Conservation (phyloP, 2,329 filamentous ascomycete species). For the Anisogramma anomala region DNA sequence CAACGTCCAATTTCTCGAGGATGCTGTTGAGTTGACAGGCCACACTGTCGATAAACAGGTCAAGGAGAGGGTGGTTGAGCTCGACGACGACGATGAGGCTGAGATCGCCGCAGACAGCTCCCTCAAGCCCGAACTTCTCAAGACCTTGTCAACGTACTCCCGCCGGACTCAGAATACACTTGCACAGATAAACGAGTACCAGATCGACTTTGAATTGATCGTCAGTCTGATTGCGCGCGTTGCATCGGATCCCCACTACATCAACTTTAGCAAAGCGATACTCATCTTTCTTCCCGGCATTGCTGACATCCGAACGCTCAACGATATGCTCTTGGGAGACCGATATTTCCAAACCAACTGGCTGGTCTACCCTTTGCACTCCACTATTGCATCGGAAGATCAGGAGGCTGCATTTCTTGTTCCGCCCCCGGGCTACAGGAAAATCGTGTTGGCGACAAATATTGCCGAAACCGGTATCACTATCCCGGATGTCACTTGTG, state of each 20-base stretch:
- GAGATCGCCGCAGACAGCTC: conserved; percentile 39
- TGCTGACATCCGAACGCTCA: conserved; percentile 78
- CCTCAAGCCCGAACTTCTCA: conserved; percentile 45
- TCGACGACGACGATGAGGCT: conserved; percentile 49
- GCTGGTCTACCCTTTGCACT: conserved; percentile 84
- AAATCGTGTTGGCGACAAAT: conserved; percentile 94
- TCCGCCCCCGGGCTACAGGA: conserved; percentile 69
- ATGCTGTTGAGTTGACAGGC: conserved; percentile 78
- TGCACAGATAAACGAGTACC: conserved; percentile 74
- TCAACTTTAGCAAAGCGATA: conserved; percentile 73
- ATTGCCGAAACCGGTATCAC: conserved; percentile 98
- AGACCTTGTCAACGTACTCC: conserved; percentile 62
- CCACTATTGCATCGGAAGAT: conserved; percentile 88
- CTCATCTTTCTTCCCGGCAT: conserved; percentile 93
- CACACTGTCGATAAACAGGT: conserved; percentile 47
- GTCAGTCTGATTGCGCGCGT: conserved; percentile 68
- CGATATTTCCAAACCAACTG: conserved; percentile 64
- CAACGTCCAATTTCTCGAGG: conserved; percentile 76
- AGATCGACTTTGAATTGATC: conserved; percentile 81
- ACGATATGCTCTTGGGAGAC: conserved; percentile 72
- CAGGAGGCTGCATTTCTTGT: conserved; percentile 87
- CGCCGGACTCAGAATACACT: conserved; percentile 63
- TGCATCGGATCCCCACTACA: conserved; percentile 54
- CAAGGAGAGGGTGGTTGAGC: conserved; percentile 44
- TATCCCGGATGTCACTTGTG: conserved; percentile 93